A percentile compares a stretch with the other conserved stretches of the same genome.
Evolutionary conservation across 2,329 filamentous ascomycete genomes (phyloP).

Genomic region (Pseudogymnoascus sp.): DNA sequence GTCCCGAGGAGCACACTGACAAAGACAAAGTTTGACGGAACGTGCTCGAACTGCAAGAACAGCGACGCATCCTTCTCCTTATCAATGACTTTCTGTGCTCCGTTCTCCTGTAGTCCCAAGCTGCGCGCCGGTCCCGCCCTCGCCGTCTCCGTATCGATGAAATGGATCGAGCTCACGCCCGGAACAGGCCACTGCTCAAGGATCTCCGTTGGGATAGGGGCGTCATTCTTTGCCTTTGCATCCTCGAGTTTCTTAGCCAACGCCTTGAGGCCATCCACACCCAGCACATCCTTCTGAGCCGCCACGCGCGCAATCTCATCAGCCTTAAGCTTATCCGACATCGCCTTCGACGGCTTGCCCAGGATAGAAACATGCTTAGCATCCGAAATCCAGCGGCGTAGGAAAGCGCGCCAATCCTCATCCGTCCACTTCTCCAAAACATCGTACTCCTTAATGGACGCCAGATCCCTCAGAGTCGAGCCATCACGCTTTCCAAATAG

Average conservation of each 20-base stretch:
- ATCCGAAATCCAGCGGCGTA: conserved; percentile 78
- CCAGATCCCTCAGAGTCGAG: conserved; percentile 59
- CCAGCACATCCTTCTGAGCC: conserved; percentile 70
- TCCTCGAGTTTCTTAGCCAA: conserved; percentile 69
- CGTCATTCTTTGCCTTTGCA: conserved; percentile 83
- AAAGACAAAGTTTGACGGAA: conserved; percentile 86
- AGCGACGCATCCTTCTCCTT: conserved; percentile 55
- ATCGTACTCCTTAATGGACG: conserved; percentile 54
- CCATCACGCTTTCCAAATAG: conserved; percentile 84
- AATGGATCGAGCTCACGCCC: conserved; percentile 83
- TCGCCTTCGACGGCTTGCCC: conserved; percentile 72
- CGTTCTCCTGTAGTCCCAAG: conserved; percentile 59
- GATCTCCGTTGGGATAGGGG: conserved; percentile 74
- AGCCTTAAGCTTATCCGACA: conserved; percentile 73
- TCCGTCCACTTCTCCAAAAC: conserved; percentile 73
- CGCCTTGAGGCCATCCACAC: conserved; percentile 70
- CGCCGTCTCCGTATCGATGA: conserved; percentile 81
- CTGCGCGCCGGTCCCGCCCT: conserved; percentile 70
- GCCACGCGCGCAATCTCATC: conserved; percentile 74
- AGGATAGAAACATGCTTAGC: conserved; percentile 82
- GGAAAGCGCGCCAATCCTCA: conserved; percentile 71
- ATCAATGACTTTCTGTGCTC: conserved; percentile 71
- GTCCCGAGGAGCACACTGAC: conserved; percentile 77
- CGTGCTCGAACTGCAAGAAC: conserved; percentile 95
- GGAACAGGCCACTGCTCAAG: conserved; percentile 78